Base-by-base conservation (phyloP, 2,329 filamentous ascomycete species). In the Scytalidium sp. region DNA sequence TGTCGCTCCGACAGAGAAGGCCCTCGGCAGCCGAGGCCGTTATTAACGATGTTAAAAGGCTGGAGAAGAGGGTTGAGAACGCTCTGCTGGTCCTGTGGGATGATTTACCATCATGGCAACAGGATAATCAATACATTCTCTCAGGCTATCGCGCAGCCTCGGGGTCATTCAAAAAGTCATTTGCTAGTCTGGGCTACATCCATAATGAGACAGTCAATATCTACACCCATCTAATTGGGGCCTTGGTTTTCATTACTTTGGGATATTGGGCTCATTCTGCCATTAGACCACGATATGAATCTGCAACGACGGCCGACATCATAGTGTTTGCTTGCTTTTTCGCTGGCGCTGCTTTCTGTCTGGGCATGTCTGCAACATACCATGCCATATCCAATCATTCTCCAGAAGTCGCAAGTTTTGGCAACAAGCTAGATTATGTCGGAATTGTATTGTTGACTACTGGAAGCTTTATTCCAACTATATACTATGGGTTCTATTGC, bases 361-460 rank as follows among this genome's bases (percentile, higher is more conserved):
- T 94, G 46, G 85, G 87, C 19, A 89, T 92, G 84, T 91, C 87
- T 59, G 87, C 90, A 4, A 88, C 86, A 2, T 99, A 85, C 65
- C 94, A 99, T 66, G 80, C 88, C 2, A 80, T 97, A 43, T 83
- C 79, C 19, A 96, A 97, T 58, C 94, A 99, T 68, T 94, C 88
- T 17, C 81, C 83, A 32, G 70, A 71, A 2, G 89, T 97, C 13
- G 84, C 87, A 2, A 85, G 81, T 54, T 88, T 90, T 75, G 92
- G 92, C 10, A 97, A 97, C 67, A 90, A 96, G 67, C 73, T 97
- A 50, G 94, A 99, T 66, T 97, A 99, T 66, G 82, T 93, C 4
- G 94, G 94, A 6, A 99, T 99, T 59, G 89, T 97, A 23, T 82
- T 85, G 44, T 73, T 99, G 58, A 97, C 97, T 51, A 88, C 93